phyloP scores from a whole-genome alignment of 345 rosid species.

The Eucalyptus grandis region DNA sequence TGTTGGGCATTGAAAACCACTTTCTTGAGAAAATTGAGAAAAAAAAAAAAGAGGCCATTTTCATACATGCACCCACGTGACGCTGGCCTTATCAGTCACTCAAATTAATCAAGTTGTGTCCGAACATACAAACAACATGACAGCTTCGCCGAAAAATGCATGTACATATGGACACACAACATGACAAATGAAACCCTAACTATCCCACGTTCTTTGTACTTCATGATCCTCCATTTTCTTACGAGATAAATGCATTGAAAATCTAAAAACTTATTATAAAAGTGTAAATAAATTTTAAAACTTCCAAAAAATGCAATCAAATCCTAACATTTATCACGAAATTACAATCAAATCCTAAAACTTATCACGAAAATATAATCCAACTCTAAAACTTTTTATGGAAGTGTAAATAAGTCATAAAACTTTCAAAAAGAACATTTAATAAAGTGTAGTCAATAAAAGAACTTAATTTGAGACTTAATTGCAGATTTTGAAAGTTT shows the following conservation, averaged over 20 bases:
- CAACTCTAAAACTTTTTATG: too few species aligned
- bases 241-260: too few species aligned
- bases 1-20: background rate
- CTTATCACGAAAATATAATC: too few species aligned
- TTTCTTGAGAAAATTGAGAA: background rate
- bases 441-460: too few species aligned
- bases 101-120: background rate
- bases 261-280: too few species aligned
- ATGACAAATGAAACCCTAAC: background rate
- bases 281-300: fast-evolving
- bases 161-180: background rate
- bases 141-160: background rate
- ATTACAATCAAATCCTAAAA: too few species aligned
- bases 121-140: background rate
- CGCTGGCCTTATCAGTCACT: background rate
- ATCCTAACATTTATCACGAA: too few species aligned
- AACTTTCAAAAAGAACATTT: too few species aligned
- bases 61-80: background rate
- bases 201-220: background rate
- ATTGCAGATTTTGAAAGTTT: too few species aligned
- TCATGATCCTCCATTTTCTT: background rate
- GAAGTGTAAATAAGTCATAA: fast-evolving
- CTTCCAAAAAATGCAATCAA: too few species aligned
- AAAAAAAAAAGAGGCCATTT: background rate
- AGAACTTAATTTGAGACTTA: too few species aligned